Evolutionary conservation across 805 yeast species (phyloP).

Genomic region (Candida maltosa): DNA sequence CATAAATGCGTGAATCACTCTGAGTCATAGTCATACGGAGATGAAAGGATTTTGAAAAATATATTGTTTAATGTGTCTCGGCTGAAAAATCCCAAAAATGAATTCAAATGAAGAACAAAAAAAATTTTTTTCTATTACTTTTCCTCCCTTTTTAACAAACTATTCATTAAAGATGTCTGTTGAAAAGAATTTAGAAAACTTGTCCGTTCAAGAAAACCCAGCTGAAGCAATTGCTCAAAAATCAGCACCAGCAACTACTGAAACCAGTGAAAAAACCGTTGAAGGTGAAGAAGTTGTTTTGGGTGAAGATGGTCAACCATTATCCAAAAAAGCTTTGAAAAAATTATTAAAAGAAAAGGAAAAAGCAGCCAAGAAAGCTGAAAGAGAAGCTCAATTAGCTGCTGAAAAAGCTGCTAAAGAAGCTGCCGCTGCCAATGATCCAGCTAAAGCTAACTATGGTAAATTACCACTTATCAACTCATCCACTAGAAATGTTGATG

Average conservation of each 20-base stretch:
- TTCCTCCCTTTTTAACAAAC: neutral
- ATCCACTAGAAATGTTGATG: slow-evolving; percentile 60
- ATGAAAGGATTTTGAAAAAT: too few species aligned
- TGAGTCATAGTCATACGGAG: too few species aligned
- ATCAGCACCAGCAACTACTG: slow-evolving; percentile 19
- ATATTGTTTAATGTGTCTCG: too few species aligned
- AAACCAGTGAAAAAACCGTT: slow-evolving; percentile 14
- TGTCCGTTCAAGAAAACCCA: slow-evolving; percentile 14
- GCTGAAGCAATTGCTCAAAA: too few species aligned
- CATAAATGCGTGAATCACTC: too few species aligned
- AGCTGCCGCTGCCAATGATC: slow-evolving; percentile 68
- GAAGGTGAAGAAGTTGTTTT: slow-evolving; percentile 27
- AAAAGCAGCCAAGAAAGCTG: slow-evolving; percentile 90
- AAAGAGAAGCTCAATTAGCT: slow-evolving; percentile 83
- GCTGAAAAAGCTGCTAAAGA: slow-evolving; percentile 81
- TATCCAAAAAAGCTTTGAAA: slow-evolving; percentile 91
- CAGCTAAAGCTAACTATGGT: slow-evolving; percentile 87
- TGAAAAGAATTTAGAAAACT: slow-evolving; percentile 23
- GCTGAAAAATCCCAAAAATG: neutral
- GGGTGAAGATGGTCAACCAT: slow-evolving; percentile 79
- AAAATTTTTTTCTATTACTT: neutral
- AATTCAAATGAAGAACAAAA: too few species aligned
- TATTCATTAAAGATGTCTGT: slow-evolving; percentile 15
- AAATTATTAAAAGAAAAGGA: slow-evolving; percentile 91
- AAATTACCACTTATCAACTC: slow-evolving; percentile 85